These are phyloP conservation scores for Phaeoacremonium minimum DNA, from an alignment of 2,329 filamentous ascomycete species.

Conservation along the genomic window DNA sequence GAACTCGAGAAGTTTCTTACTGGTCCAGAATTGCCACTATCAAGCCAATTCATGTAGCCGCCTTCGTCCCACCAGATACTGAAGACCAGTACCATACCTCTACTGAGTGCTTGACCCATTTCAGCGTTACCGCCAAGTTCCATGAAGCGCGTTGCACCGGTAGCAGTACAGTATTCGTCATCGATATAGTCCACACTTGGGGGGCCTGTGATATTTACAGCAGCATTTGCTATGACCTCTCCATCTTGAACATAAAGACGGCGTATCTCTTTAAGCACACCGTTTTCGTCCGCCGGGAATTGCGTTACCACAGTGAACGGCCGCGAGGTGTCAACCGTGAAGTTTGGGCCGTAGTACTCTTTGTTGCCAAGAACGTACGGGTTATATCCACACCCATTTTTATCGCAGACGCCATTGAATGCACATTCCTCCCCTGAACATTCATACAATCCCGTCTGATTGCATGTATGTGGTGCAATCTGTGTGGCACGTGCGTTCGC, in stretches of 20 bases:
- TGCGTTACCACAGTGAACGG: conserved; percentile 36
- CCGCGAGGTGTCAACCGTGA: conserved; percentile 39
- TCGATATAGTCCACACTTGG: neutral
- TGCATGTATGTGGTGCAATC: conserved; percentile 46
- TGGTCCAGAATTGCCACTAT: conserved; percentile 39
- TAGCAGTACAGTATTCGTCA: neutral
- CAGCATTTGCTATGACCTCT: conserved; percentile 37
- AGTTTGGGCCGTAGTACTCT: conserved; percentile 17
- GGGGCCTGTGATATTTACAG: conserved; percentile 7
- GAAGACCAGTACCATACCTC: conserved; percentile 40
- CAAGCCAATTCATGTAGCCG: conserved; percentile 47
- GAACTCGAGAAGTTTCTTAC: too few relatives aligned
- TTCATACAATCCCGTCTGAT: conserved; percentile 33
- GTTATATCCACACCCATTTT: conserved; percentile 39
- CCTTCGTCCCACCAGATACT: conserved; percentile 43
- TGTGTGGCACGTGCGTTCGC: conserved; percentile 41
- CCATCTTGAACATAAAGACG: conserved; percentile 46
- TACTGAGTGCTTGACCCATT: conserved; percentile 15
- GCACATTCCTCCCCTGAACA: conserved; percentile 37
- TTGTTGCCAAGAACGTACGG: conserved; percentile 25
- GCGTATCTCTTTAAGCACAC: conserved; percentile 36
- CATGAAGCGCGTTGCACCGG: conserved; percentile 16
- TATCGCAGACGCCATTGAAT: conserved; percentile 34
- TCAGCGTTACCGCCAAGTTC: conserved; percentile 19
- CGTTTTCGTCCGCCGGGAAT: conserved; percentile 30